Percentiles rank a stretch among this genome's conserved stretches.
These are phyloP conservation scores for Austropuccinia psidii DNA, from an alignment of 1,284 basidiomycete species.

Conservation along the genomic window DNA sequence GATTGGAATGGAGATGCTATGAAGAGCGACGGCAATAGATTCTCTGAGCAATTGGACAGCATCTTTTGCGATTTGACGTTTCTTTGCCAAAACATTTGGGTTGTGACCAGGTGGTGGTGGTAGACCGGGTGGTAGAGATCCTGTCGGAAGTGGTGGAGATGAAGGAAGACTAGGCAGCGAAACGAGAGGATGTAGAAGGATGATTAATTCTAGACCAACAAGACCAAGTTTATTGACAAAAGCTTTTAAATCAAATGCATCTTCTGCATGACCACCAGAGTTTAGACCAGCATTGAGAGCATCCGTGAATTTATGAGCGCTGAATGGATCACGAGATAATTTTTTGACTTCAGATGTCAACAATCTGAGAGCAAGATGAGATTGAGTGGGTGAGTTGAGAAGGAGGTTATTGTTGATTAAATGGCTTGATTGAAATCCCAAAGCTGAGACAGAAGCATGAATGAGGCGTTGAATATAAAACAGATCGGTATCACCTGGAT, in stretches of 20 bases:
- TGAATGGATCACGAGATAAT: constrained; percentile 72
- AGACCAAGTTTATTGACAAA: constrained; percentile 69
- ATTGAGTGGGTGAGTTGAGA: constrained; percentile 54
- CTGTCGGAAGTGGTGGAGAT: constrained; percentile 63
- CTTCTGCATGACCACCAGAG: constrained; percentile 61
- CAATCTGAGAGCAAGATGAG: constrained; percentile 66
- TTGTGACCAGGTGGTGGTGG: constrained; percentile 28
- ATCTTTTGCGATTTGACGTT: constrained; percentile 38
- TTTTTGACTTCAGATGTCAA: constrained; percentile 78
- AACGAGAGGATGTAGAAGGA: constrained; percentile 65
- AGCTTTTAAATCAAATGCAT: constrained; percentile 67
- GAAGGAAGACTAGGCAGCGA: constrained; percentile 58
- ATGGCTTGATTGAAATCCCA: constrained; percentile 55
- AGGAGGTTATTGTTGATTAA: constrained; percentile 57
- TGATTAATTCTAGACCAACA: constrained; percentile 66
- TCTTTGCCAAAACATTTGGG: constrained; percentile 37
- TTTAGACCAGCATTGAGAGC: constrained; percentile 66
- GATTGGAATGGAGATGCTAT: constrained; percentile 31
- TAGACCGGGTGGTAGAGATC: constrained; percentile 52
- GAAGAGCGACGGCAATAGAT: constrained; percentile 29
- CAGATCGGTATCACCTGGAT: constrained; percentile 87
- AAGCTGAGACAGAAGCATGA: constrained; percentile 55
- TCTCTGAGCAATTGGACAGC: constrained; percentile 38
- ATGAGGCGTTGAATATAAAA: constrained; percentile 91
- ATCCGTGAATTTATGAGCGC: constrained; percentile 75